phyloP scores from a whole-genome alignment of 2,329 filamentous ascomycete genomes.

The Diaporthe caulivora region DNA sequence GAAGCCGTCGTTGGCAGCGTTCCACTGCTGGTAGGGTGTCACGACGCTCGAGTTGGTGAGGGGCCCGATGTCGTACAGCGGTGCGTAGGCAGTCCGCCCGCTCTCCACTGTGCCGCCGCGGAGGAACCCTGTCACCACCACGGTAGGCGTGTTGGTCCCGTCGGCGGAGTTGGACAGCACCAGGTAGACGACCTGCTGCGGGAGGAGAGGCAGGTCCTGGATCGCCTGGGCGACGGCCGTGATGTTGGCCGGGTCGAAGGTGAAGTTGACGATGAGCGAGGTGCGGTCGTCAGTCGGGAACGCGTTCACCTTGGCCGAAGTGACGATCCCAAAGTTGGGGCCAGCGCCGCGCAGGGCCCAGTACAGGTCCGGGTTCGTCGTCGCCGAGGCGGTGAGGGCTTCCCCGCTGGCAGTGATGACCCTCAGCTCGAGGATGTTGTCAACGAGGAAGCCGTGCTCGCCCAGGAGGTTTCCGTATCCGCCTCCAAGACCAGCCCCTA shows the following conservation, averaged over 20 bases:
- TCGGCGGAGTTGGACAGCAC: slow-evolving; percentile 17
- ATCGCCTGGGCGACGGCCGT: slow-evolving; percentile 57
- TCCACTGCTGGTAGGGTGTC: slow-evolving; percentile 53
- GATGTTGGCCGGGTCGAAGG: slow-evolving; percentile 59
- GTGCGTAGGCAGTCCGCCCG: slow-evolving; percentile 49
- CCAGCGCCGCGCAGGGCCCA: slow-evolving; percentile 70
- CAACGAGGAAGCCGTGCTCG: slow-evolving; percentile 24
- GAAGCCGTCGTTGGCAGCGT: slow-evolving; percentile 52
- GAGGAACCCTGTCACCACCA: slow-evolving; percentile 27
- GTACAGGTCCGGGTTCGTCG: slow-evolving; percentile 59
- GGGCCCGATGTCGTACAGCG: slow-evolving; percentile 51
- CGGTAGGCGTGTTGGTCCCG: slow-evolving; percentile 3
- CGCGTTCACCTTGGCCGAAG: slow-evolving; percentile 61
- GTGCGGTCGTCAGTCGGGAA: slow-evolving; percentile 51
- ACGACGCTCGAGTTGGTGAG: slow-evolving; percentile 44
- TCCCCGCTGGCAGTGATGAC: slow-evolving; percentile 18
- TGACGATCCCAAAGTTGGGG: slow-evolving; percentile 71
- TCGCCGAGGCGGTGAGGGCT: slow-evolving; percentile 45
- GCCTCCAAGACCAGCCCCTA: slow-evolving; percentile 42
- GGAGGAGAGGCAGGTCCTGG: slow-evolving; percentile 46
- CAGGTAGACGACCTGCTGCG: slow-evolving; percentile 29
- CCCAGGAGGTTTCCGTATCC: slow-evolving; percentile 39
- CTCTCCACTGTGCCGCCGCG: slow-evolving; percentile 49
- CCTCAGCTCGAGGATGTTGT: slow-evolving; percentile 27
- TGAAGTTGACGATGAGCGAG: slow-evolving; percentile 51